phyloP scores from a whole-genome alignment of 75 land plant genomes.

The Adiantum capillusveneris region DNA sequence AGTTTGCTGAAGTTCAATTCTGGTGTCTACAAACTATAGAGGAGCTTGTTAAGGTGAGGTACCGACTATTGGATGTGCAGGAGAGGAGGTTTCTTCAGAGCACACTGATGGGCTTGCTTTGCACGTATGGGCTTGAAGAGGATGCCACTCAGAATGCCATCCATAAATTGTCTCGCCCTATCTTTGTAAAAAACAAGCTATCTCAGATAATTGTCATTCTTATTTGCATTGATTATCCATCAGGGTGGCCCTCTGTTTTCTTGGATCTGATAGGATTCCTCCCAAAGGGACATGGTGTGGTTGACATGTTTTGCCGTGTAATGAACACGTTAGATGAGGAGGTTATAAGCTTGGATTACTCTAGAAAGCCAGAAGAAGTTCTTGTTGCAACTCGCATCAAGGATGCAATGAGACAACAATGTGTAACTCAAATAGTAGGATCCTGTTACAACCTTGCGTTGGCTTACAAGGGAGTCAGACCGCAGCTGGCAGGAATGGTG shows the following conservation, averaged over 20 bases:
- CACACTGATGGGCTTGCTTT: constrained; percentile 48
- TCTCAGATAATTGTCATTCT: constrained; percentile 79
- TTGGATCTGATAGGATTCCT: constrained; percentile 50
- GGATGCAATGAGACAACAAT: constrained; percentile 92
- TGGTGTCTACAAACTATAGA: constrained; percentile 87
- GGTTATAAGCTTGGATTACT: constrained; percentile 76
- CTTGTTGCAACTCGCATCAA: constrained; percentile 59
- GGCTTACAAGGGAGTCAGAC: constrained; percentile 54
- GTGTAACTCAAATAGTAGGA: constrained; percentile 74
- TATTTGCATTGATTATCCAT: constrained; percentile 75
- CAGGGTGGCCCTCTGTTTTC: constrained; percentile 72
- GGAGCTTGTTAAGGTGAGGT: constrained; percentile 48
- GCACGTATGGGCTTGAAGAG: constrained; percentile 24
- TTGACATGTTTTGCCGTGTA: constrained; percentile 84
- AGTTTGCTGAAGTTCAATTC: constrained; percentile 74
- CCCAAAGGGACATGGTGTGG: constrained; percentile 50
- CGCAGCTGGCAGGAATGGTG: constrained; percentile 49
- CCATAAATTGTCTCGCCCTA: constrained; percentile 43
- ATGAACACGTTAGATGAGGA: constrained; percentile 82
- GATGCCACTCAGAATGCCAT: constrained; percentile 8
- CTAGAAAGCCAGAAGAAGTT: constrained; percentile 44
- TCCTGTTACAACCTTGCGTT: constrained; percentile 72
- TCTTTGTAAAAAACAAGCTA: constrained; percentile 82
- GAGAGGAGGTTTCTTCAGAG: constrained; percentile 50
- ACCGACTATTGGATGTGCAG: constrained; percentile 38